Evolutionary conservation across 345 rosid genomes (phyloP).

Genomic region (Eucalyptus dawsonii): DNA sequence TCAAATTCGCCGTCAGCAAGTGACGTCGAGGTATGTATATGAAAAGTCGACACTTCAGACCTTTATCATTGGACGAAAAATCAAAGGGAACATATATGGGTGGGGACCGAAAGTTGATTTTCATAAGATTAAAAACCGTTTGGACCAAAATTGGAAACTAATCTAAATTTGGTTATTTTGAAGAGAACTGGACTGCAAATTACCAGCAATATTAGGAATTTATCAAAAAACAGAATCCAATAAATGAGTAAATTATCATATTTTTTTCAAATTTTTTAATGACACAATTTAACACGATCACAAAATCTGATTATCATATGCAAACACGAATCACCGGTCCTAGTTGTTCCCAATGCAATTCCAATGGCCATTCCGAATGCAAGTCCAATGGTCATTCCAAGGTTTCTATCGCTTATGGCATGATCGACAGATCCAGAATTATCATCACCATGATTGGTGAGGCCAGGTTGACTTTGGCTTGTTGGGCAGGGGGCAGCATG

Average conservation of each 20-base stretch:
- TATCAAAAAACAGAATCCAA: too few species aligned
- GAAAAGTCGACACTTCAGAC: not conserved
- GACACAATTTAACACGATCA: not conserved
- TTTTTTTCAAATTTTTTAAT: too few species aligned
- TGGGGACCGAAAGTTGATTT: not conserved
- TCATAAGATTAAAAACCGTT: too few species aligned
- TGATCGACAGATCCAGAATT: not conserved
- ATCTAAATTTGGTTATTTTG: not conserved
- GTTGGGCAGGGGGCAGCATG: slow-evolving; percentile 20
- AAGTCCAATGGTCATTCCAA: not conserved
- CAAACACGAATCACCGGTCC: not conserved
- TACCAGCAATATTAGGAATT: not conserved
- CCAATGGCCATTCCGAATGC: not conserved
- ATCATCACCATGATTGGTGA: not conserved
- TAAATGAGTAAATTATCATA: not conserved
- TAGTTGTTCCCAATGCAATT: not conserved
- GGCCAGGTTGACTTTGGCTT: not conserved
- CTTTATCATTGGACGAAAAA: not conserved
- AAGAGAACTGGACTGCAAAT: not conserved
- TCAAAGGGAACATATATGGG: not conserved
- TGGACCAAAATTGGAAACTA: not conserved
- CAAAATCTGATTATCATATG: not conserved
- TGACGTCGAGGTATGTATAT: not conserved
- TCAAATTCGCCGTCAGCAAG: not conserved
- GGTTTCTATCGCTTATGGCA: not conserved